phyloP scores from a whole-genome alignment of 495 filamentous ascomycete species.

The Penicillium desertorum region DNA sequence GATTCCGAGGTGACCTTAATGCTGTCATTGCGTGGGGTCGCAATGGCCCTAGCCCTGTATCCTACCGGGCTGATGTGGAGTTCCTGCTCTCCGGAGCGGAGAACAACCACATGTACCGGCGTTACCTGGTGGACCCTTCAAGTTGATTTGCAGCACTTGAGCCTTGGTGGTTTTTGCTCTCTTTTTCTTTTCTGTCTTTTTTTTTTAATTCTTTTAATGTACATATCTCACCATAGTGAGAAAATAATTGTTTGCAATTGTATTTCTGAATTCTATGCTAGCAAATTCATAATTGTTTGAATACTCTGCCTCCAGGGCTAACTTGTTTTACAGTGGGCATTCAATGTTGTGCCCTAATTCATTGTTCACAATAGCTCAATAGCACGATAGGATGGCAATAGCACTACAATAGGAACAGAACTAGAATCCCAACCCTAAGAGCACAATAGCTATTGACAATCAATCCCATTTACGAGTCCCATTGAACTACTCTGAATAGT shows the following conservation, averaged over 20 bases:
- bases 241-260: neutral
- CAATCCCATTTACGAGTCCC: neutral
- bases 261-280: neutral
- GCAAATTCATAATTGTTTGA: neutral
- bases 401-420: neutral
- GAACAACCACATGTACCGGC: slow-evolving; percentile 1
- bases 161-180: neutral
- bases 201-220: neutral
- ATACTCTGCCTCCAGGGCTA: neutral
- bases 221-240: neutral
- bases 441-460: slow-evolving; percentile 2
- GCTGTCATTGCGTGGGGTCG: neutral
- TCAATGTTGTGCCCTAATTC: neutral
- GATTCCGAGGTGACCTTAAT: slow-evolving; percentile 9
- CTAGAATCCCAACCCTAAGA: neutral
- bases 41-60: neutral
- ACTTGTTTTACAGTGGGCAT: neutral
- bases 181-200: neutral
- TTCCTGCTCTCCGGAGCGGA: slow-evolving; percentile 4
- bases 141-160: no score
- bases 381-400: neutral
- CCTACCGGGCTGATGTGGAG: slow-evolving; percentile 12
- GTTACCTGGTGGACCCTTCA: neutral
- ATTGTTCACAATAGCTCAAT: neutral
- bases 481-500: slow-evolving; percentile 1